phyloP scores from a whole-genome alignment of 2,329 filamentous ascomycete genomes.

The Pleurostoma richardsiae region DNA sequence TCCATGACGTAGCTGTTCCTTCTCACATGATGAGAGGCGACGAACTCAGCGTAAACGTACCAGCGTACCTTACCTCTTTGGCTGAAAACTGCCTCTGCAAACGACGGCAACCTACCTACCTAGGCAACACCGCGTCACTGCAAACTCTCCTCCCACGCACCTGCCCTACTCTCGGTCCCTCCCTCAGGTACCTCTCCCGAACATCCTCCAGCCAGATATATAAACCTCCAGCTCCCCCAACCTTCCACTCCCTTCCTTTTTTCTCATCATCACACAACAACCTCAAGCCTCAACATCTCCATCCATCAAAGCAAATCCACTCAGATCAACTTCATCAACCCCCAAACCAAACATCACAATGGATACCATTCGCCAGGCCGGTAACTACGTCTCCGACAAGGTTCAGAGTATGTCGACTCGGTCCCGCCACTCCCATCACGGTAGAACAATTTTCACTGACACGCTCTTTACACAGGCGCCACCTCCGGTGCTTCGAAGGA shows the following conservation, averaged over 20 bases:
- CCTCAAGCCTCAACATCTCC: constrained; percentile 5
- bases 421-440: not conserved
- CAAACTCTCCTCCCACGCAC: no score
- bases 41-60: no score
- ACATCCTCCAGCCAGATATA: not conserved
- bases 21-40: no score
- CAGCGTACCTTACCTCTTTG: no score
- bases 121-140: no score
- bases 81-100: no score
- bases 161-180: no score
- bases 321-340: constrained; percentile 6
- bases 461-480: constrained; percentile 20
- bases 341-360: constrained; percentile 21
- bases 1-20: no score
- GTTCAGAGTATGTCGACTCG: constrained; percentile 30
- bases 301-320: constrained; percentile 8
- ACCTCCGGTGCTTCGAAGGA: constrained; percentile 45
- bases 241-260: not conserved
- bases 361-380: constrained; percentile 43
- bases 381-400: constrained; percentile 56
- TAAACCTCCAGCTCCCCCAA: not conserved
- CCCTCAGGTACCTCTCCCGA: not conserved
- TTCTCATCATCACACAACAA: constrained; percentile 9
- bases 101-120: no score
- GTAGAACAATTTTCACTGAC: constrained; percentile 6